Conservation (phyloP, 2,329 filamentous ascomycete species). For the Mycosphaerella arachidis region DNA sequence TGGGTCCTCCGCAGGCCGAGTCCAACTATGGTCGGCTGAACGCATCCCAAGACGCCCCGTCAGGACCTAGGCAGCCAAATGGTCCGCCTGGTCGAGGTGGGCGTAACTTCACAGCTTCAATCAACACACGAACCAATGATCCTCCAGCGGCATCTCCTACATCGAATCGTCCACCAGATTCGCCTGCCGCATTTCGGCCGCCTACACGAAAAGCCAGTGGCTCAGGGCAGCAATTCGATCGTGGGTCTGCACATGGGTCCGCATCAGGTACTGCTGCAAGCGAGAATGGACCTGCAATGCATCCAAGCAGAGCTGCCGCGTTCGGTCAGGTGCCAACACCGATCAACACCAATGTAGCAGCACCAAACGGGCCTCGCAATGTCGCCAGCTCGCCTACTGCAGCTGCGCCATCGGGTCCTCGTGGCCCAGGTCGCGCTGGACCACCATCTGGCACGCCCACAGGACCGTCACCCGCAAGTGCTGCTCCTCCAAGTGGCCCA, state of each 20-base stretch:
- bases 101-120: constrained; percentile 37
- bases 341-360: constrained; percentile 24
- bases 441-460: constrained; percentile 25
- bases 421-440: constrained; percentile 18
- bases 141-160: constrained; percentile 25
- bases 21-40: constrained; percentile 49
- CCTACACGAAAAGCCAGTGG: constrained; percentile 15
- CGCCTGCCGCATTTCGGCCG: constrained; percentile 18
- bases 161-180: constrained; percentile 19
- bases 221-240: constrained; percentile 17
- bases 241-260: constrained; percentile 21
- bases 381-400: constrained; percentile 26
- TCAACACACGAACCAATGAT: constrained; percentile 15
- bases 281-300: constrained; percentile 25
- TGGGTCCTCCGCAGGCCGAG: constrained; percentile 37
- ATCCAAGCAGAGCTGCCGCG: constrained; percentile 29
- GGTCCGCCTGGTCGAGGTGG: constrained; percentile 35
- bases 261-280: constrained; percentile 26
- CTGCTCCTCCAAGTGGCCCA: constrained; percentile 29
- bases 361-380: constrained; percentile 20
- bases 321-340: constrained; percentile 22
- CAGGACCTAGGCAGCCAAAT: constrained; percentile 49
- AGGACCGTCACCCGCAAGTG: constrained; percentile 26
- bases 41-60: constrained; percentile 47
- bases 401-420: constrained; percentile 28